phyloP scores from a whole-genome alignment of 1,139 yeast genomes.

The Geotrichum bryndzae region DNA sequence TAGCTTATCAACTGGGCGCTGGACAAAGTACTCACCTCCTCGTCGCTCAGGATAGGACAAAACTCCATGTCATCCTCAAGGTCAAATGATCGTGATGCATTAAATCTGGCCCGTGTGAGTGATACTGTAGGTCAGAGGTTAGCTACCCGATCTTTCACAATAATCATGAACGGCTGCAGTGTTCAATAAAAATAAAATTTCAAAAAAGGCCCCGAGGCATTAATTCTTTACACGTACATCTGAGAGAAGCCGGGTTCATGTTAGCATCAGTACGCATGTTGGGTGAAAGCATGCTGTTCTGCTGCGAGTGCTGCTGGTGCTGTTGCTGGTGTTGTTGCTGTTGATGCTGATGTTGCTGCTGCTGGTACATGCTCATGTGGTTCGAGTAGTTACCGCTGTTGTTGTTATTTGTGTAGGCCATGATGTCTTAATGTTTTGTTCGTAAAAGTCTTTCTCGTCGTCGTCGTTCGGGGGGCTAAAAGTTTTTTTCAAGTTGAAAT shows the following conservation, averaged over 20 bases:
- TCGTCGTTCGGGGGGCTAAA: background rate
- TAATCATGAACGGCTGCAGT: background rate
- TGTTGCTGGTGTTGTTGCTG: background rate
- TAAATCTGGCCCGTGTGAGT: slow-evolving; percentile 38
- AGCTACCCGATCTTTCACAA: background rate
- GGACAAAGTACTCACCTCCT: slow-evolving; percentile 22
- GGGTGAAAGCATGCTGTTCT: slow-evolving; percentile 1
- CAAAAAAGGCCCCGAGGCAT: background rate
- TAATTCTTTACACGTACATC: slow-evolving; percentile 4
- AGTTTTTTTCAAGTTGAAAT: background rate
- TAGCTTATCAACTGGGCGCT: background rate
- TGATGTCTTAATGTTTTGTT: background rate
- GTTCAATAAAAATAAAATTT: background rate
- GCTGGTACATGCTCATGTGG: slow-evolving; percentile 1
- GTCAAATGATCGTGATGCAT: slow-evolving; percentile 58
- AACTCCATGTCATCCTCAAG: slow-evolving; percentile 61
- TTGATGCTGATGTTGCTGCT: background rate
- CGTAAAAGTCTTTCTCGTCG: background rate
- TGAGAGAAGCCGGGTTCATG: background rate
- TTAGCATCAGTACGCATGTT: slow-evolving; percentile 5
- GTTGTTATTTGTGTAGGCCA: slow-evolving; percentile 5
- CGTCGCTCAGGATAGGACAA: slow-evolving; percentile 45
- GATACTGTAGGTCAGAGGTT: slow-evolving; percentile 8
- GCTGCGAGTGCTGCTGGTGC: background rate
- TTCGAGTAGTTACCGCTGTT: background rate